Evolutionary conservation across 371 early-diverging fungal genomes (phyloP).

Genomic region (Rozella allomycis): DNA sequence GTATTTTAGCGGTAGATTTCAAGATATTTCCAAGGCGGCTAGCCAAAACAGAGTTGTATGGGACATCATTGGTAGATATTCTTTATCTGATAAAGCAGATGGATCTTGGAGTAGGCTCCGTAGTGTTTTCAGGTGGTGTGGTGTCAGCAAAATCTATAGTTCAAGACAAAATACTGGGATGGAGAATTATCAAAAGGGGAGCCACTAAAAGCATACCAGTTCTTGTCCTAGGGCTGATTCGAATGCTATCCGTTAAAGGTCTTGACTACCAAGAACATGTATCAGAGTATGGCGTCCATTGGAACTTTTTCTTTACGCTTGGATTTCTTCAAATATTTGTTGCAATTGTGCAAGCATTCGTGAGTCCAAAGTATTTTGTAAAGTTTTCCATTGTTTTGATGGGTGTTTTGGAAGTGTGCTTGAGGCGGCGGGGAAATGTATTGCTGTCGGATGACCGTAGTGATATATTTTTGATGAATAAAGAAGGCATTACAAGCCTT

Average conservation of each 20-base stretch:
- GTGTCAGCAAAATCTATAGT: constrained; percentile 23
- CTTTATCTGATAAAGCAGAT: constrained; percentile 25
- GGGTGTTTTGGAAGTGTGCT: too few relatives aligned
- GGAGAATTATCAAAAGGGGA: background rate
- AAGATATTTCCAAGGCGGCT: constrained; percentile 69
- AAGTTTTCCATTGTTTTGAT: too few relatives aligned
- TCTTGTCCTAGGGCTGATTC: constrained; percentile 41
- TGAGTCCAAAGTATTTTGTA: too few relatives aligned
- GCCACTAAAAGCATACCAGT: constrained; percentile 26
- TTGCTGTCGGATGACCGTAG: constrained; percentile 27
- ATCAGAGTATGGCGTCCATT: constrained; percentile 88
- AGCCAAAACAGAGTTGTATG: constrained; percentile 80
- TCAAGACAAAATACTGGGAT: background rate
- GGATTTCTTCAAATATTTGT: constrained; percentile 52
- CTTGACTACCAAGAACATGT: constrained; percentile 78
- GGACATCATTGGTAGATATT: constrained; percentile 54
- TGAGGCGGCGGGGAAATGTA: too few relatives aligned
- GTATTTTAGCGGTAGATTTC: constrained; percentile 86
- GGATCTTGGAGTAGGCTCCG: constrained; percentile 65
- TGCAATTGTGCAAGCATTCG: background rate
- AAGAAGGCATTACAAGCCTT: constrained; percentile 72
- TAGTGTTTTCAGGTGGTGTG: constrained; percentile 59
- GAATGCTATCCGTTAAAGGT: constrained; percentile 46
- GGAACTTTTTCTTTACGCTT: constrained; percentile 94
- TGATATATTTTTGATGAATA: constrained; percentile 57